Evolutionary conservation across 164 flowering plant species (phyloP).

Genomic region (Piper betle): DNA sequence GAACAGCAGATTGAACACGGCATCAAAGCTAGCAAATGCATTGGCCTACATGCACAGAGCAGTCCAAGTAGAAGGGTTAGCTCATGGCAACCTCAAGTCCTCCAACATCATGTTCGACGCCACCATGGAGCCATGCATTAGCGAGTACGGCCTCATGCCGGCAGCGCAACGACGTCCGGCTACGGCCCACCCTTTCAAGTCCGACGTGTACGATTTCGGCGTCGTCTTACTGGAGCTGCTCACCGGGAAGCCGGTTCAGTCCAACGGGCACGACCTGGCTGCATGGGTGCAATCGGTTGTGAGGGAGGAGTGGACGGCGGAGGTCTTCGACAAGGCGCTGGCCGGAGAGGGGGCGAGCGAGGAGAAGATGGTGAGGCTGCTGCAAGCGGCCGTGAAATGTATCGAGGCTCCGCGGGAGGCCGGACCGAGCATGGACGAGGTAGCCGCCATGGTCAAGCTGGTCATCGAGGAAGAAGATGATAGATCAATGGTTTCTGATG

Average conservation of each 20-base stretch:
- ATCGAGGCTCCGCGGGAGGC: slow-evolving; percentile 28
- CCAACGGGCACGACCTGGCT: slow-evolving; percentile 40
- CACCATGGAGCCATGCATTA: slow-evolving; percentile 39
- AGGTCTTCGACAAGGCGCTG: slow-evolving; percentile 45
- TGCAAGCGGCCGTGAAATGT: slow-evolving; percentile 57
- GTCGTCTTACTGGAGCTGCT: slow-evolving; percentile 56
- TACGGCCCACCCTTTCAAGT: slow-evolving; percentile 19
- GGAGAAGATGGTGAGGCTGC: slow-evolving; percentile 53
- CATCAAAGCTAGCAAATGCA: slow-evolving; percentile 34
- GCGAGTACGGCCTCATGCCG: slow-evolving; percentile 50
- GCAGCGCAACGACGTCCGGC: slow-evolving; percentile 6
- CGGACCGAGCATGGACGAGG: slow-evolving; percentile 42
- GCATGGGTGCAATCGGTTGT: slow-evolving; percentile 56
- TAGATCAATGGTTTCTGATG: slow-evolving; percentile 23
- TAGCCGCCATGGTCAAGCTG: slow-evolving; percentile 30
- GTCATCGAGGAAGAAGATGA: slow-evolving; percentile 52
- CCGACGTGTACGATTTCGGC: slow-evolving; percentile 37
- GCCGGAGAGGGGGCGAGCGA: slow-evolving; percentile 40
- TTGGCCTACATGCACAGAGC: slow-evolving; percentile 42
- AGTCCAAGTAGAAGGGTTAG: slow-evolving; percentile 26
- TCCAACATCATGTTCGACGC: slow-evolving; percentile 45
- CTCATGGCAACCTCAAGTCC: slow-evolving; percentile 65
- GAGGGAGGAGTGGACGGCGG: slow-evolving; percentile 61
- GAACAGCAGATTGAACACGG: slow-evolving; percentile 41
- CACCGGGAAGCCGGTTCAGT: slow-evolving; percentile 45